Evolutionary conservation across 1,284 basidiomycete genomes (phyloP).

Genomic region (Moesziomyces globuligerus): DNA sequence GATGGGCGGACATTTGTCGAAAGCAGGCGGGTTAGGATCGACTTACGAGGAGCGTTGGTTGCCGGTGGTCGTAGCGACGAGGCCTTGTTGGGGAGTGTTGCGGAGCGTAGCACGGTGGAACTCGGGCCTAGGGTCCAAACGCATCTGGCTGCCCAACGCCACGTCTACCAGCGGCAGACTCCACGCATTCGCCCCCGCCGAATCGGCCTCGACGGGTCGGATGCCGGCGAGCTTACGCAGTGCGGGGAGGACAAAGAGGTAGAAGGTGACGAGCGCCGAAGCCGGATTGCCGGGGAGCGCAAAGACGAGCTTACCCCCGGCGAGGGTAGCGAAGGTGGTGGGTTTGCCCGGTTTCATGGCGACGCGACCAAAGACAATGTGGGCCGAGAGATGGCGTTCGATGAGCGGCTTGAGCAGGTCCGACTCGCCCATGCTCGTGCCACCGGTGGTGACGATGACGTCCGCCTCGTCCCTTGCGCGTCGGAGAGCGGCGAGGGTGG

Average conservation of each 20-base stretch:
- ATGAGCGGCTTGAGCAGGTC: conserved; percentile 88
- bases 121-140: conserved; percentile 78
- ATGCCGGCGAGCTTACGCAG: conserved; percentile 73
- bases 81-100: conserved; percentile 68
- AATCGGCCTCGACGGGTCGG: not conserved
- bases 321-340: conserved; percentile 83
- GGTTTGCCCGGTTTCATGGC: conserved; percentile 70
- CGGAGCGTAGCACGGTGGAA: conserved; percentile 80
- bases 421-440: conserved; percentile 87
- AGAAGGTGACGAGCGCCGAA: conserved; percentile 85
- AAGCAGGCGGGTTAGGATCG: not conserved
- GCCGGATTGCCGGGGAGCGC: conserved; percentile 90
- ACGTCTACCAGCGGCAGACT: conserved; percentile 77
- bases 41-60: conserved; percentile 53
- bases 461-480: conserved; percentile 76
- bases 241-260: conserved; percentile 84
- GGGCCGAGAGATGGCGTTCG: conserved; percentile 79
- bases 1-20: too few species aligned
- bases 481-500: conserved; percentile 74
- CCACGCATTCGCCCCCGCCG: conserved; percentile 68
- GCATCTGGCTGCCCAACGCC: conserved; percentile 75
- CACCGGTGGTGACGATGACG: conserved; percentile 83
- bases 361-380: conserved; percentile 80
- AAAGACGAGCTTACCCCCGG: conserved; percentile 72
- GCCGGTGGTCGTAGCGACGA: conserved; percentile 74